Evolutionary conservation across 116 monocot species (phyloP).

Genomic region (Dioscorea cayenensis): DNA sequence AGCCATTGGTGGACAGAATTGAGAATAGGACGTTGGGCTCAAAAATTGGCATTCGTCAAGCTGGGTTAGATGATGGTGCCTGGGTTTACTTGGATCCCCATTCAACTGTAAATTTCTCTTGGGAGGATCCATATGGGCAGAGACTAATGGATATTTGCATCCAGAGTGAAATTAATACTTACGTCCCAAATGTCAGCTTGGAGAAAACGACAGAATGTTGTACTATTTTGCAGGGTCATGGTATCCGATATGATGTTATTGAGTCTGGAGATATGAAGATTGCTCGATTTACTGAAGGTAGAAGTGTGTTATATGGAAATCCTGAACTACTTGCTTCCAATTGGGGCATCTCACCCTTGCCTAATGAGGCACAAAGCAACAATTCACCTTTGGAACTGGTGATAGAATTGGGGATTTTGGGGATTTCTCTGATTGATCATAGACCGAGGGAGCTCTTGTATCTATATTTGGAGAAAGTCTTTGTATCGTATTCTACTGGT

Average conservation of each 20-base stretch:
- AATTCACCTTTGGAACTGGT: constrained; percentile 65
- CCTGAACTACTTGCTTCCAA: constrained; percentile 1
- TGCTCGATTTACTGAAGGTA: constrained; percentile 40
- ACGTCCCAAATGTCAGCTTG: constrained; percentile 37
- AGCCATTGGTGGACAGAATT: constrained; percentile 38
- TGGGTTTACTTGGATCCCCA: constrained; percentile 59
- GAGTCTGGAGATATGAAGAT: constrained; percentile 58
- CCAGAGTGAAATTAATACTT: constrained; percentile 18
- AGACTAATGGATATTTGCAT: constrained; percentile 56
- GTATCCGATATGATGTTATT: constrained; percentile 35
- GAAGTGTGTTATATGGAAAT: constrained; percentile 19
- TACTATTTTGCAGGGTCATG: constrained; percentile 31
- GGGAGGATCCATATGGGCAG: constrained; percentile 74
- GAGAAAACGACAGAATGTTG: constrained; percentile 34
- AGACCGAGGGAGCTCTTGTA: constrained; percentile 81
- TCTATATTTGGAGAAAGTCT: constrained; percentile 78
- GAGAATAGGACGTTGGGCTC: constrained; percentile 60
- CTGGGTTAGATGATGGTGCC: constrained; percentile 49
- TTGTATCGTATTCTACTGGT: constrained; percentile 74
- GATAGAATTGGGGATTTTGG: constrained; percentile 75
- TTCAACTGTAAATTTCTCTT: constrained; percentile 71
- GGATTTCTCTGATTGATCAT: constrained; percentile 87
- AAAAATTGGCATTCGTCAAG: constrained; percentile 50
- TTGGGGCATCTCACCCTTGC: constrained; percentile 10
- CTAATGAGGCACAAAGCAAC: constrained; percentile 29